A percentile compares a stretch with the other conserved stretches of the same genome.
These are phyloP conservation scores for Neurospora terricola DNA, from an alignment of 495 filamentous ascomycete genomes.

Conservation along the genomic window DNA sequence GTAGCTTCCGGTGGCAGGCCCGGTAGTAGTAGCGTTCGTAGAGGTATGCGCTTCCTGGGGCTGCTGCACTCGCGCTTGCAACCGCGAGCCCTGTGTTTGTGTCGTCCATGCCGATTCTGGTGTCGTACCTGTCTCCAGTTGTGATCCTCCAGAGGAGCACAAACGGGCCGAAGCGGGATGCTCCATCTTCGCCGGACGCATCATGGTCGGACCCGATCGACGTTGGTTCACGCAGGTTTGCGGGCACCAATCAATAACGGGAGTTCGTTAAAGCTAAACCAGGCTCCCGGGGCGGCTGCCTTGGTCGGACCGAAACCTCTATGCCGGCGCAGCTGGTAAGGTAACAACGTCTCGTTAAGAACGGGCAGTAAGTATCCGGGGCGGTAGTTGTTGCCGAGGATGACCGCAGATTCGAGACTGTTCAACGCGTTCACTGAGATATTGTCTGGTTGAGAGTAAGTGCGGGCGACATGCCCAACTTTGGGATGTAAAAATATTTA, in stretches of 20 bases:
- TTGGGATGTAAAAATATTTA: not conserved
- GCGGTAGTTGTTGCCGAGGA: not conserved
- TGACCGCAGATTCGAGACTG: not conserved
- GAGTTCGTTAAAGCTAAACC: not conserved
- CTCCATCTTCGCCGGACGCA: not conserved
- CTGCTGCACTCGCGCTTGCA: not conserved
- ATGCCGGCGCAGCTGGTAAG: not conserved
- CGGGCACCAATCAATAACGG: constrained; percentile 11
- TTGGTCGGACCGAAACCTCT: not conserved
- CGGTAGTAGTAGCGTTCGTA: not conserved
- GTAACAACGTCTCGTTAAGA: not conserved
- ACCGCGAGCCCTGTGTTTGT: not conserved
- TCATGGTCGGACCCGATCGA: not conserved
- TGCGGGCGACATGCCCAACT: not conserved
- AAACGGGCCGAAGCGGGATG: not conserved
- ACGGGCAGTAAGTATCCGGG: not conserved
- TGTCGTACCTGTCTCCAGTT: not conserved
- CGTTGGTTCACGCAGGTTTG: constrained; percentile 1
- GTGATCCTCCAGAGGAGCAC: not conserved
- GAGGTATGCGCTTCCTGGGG: not conserved
- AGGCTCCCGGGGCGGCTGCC: not conserved
- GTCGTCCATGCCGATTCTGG: not conserved
- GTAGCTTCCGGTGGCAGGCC: not conserved
- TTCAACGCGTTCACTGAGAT: not conserved
- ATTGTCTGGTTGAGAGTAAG: not conserved